Conservation (phyloP, 2,329 filamentous ascomycete species). For the Colletotrichum spinosum region DNA sequence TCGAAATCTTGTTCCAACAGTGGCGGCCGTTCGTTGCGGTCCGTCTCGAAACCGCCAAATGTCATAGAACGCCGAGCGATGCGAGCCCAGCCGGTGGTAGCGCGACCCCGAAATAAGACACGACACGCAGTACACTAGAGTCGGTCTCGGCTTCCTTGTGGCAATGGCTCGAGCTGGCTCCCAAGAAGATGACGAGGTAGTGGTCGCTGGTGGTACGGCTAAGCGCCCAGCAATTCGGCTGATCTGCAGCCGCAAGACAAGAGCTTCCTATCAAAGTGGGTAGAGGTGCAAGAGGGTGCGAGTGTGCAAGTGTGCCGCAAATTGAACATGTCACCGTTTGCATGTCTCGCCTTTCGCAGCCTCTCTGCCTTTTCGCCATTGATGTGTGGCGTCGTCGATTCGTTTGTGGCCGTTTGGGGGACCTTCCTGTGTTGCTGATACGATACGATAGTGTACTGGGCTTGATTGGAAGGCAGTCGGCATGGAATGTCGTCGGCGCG, state of each 20-base stretch:
- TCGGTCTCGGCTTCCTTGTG: slow-evolving; percentile 23
- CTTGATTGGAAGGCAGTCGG: slow-evolving; percentile 25
- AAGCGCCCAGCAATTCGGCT: slow-evolving; percentile 28
- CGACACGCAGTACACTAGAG: background rate
- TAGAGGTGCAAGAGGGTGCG: slow-evolving; percentile 1
- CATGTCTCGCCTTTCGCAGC: slow-evolving; percentile 6
- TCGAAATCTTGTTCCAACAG: background rate
- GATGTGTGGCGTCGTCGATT: slow-evolving; percentile 15
- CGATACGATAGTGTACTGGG: background rate
- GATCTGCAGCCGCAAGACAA: slow-evolving; percentile 29
- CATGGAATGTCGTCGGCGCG: slow-evolving; percentile 35
- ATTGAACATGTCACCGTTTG: slow-evolving; percentile 23
- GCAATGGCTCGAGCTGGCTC: slow-evolving; percentile 12
- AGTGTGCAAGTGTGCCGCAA: background rate
- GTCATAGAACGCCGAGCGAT: slow-evolving; percentile 28
- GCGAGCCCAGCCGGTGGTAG: slow-evolving; percentile 11
- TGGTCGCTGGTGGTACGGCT: slow-evolving; percentile 22
- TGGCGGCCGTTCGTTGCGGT: slow-evolving; percentile 24
- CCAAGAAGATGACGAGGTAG: slow-evolving; percentile 13
- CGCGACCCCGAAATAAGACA: slow-evolving; percentile 10
- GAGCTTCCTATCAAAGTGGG: slow-evolving; percentile 19
- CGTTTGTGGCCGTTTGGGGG: slow-evolving; percentile 11
- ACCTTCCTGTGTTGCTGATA: slow-evolving; percentile 22
- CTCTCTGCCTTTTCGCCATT: background rate
- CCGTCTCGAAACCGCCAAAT: slow-evolving; percentile 26